Percentiles rank a stretch among this genome's conserved stretches.
These are phyloP conservation scores for Boletus edulis DNA, from an alignment of 768 basidiomycete species.

Conservation along the genomic window DNA sequence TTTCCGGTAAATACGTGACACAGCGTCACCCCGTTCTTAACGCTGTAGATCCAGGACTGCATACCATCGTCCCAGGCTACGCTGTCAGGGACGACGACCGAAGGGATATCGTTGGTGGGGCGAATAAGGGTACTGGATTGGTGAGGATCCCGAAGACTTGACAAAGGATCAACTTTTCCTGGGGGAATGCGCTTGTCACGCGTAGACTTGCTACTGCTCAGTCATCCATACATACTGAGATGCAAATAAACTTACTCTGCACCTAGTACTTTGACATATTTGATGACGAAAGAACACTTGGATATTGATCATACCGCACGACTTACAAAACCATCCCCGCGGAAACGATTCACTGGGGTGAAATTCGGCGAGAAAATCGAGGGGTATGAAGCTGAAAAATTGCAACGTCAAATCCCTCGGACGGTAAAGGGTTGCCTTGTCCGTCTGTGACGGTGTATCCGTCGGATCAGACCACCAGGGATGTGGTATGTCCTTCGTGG, in stretches of 20 bases:
- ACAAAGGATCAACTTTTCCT: conserved; percentile 22
- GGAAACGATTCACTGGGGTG: conserved; percentile 35
- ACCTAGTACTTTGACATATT: conserved; percentile 40
- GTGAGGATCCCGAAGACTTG: conserved; percentile 21
- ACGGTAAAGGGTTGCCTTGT: conserved; percentile 14
- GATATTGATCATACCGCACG: conserved; percentile 49
- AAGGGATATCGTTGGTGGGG: conserved; percentile 19
- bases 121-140: conserved; percentile 11
- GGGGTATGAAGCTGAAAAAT: conserved; percentile 27
- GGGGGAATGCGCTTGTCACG: background rate
- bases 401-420: conserved; percentile 27
- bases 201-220: conserved; percentile 15
- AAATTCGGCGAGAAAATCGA: conserved; percentile 31
- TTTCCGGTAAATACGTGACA: conserved; percentile 54
- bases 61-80: conserved; percentile 32
- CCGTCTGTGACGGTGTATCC: background rate
- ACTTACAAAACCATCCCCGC: conserved; percentile 47
- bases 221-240: background rate
- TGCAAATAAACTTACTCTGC: conserved; percentile 33
- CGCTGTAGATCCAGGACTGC: conserved; percentile 24
- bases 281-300: conserved; percentile 46
- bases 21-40: conserved; percentile 24
- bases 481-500: conserved; percentile 1
- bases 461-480: conserved; percentile 27
- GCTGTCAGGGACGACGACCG: conserved; percentile 9